Percentiles rank a stretch among this genome's conserved stretches.
Evolutionary conservation across 345 rosid genomes (phyloP).

Genomic region (Raphanus raphanistrum): DNA sequence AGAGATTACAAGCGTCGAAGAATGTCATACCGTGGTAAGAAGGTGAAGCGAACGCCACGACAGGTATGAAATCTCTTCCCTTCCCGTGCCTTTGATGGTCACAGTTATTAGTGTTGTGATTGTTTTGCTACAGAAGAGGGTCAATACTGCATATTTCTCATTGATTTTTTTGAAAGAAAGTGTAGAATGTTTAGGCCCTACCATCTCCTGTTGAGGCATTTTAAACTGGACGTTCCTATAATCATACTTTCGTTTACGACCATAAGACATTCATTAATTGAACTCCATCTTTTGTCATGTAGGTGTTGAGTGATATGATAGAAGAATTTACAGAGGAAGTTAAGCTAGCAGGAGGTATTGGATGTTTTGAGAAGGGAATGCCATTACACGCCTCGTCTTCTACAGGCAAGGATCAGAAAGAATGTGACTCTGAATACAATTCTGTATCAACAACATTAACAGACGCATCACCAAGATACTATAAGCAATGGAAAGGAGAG

Average conservation of each 20-base stretch:
- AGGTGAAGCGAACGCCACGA: constrained; percentile 55
- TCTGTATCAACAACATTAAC: constrained; percentile 36
- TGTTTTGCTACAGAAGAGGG: not conserved
- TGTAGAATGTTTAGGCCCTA: not conserved
- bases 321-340: constrained; percentile 82
- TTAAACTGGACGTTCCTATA: not conserved
- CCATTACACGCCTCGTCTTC: constrained; percentile 35
- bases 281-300: not conserved
- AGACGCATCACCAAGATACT: constrained; percentile 34
- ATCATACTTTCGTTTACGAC: not conserved
- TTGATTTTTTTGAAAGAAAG: not conserved
- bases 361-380: constrained; percentile 63
- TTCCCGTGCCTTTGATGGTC: not conserved
- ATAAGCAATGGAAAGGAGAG: constrained; percentile 36
- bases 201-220: not conserved
- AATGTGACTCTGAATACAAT: constrained; percentile 34
- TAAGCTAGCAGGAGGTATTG: constrained; percentile 85
- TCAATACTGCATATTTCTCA: not conserved
- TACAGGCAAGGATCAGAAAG: constrained; percentile 32
- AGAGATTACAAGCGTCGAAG: constrained; percentile 96
- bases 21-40: constrained; percentile 96
- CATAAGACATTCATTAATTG: not conserved
- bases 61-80: not conserved
- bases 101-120: not conserved
- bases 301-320: constrained; percentile 83